Evolutionary conservation across 805 yeast species (phyloP), one percentile per base, ranked within the genome.

Genomic region (Wilhelminamyces savonicus): DNA sequence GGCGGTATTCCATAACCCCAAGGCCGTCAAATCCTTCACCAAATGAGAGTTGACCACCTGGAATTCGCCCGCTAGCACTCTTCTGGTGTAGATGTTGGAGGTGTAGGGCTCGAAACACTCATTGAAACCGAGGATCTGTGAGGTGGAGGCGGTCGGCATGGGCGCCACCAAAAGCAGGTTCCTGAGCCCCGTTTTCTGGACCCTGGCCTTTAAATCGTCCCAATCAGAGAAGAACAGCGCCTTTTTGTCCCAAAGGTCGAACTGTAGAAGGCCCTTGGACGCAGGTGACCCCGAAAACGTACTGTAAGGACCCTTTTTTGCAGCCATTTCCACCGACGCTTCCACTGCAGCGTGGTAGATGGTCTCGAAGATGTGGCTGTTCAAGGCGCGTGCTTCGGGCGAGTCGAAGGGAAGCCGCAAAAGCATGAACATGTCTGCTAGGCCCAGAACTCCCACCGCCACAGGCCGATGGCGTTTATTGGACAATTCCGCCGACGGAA

Each of bases 131-230:
- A 90, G 66, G 29, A 90, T 88, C 63, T 87, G 97, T 3, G 97
- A 90, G 2, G 97, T 90, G 1, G 97, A 86, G 2, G 97, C 97
- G 12, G 97, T 90, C 25, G 97, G 97, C 97, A 90, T 90, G 30
- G 96, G 92, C 1, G 94, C 97, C 20, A 88, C 83, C 12, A 88
- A 56, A 33, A 90, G 61, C 4, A 97, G 90, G 64, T 90, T 90
- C 50, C 97, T 68, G 24, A 90, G 47, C 27, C 97, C 97, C 47
- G 75, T 58, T 38, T 60, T 55, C 29, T 60, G 59, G 37, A 90
- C 67, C 23, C 74, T 61, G 8, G 59, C 62, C 57, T 82, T 86
- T 44, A 86, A 56, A 5, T 56, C 39, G 40, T 74, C 82, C 97
- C 97, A 90, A 45, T 90, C 94, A 24, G 44, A 36, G 76, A 87